A percentile compares a stretch with the other conserved stretches of the same genome.
Evolutionary conservation across 306 rosid genomes (phyloP).

Genomic region (Hippophae tibetana): DNA sequence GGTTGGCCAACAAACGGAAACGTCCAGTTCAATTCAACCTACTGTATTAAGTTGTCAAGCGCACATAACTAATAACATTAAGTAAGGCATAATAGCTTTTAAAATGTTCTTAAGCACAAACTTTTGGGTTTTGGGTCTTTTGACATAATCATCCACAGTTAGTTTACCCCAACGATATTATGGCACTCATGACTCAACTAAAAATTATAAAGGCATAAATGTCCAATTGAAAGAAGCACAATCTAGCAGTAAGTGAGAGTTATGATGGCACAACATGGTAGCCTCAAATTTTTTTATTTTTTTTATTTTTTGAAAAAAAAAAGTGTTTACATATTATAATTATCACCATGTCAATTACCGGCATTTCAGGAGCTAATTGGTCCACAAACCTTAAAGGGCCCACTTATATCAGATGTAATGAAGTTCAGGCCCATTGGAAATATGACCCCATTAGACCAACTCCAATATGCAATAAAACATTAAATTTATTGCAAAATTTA

Average conservation of each 20-base stretch:
- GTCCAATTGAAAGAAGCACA: conserved; percentile 15
- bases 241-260: conserved; percentile 3
- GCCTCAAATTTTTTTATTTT: background rate
- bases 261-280: conserved; percentile 14
- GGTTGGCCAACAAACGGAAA: conserved; percentile 53
- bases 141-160: background rate
- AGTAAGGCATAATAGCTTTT: background rate
- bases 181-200: conserved; percentile 13
- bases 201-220: conserved; percentile 9
- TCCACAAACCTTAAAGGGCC: background rate
- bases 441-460: background rate
- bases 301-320: background rate
- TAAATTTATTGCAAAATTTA: no score
- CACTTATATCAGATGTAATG: background rate
- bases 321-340: no score
- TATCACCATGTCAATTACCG: no score
- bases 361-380: no score
- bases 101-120: background rate
- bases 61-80: background rate
- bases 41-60: conserved; percentile 17
- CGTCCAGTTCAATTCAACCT: conserved; percentile 22
- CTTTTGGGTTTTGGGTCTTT: background rate
- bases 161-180: conserved; percentile 14
- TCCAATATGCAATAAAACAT: no score
- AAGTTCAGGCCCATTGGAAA: conserved; percentile 4